phyloP scores from a whole-genome alignment of 2,329 filamentous ascomycete species.

The Dothistroma septosporum region DNA sequence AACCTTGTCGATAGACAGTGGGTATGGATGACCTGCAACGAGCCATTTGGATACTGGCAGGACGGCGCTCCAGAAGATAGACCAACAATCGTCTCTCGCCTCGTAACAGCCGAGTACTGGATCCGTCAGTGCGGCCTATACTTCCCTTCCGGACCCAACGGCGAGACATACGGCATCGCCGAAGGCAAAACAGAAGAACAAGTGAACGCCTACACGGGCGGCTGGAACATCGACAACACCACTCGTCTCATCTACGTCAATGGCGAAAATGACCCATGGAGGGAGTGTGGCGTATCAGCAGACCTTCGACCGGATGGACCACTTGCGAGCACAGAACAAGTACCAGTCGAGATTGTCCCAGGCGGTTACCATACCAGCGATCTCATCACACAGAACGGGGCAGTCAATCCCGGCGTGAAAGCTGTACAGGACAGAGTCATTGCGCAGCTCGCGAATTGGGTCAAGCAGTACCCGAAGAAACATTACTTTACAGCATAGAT shows the following conservation, averaged over 20 bases:
- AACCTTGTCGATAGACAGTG: constrained; percentile 53
- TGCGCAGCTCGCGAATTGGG: constrained; percentile 52
- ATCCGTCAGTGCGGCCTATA: constrained; percentile 53
- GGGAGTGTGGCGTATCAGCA: constrained; percentile 51
- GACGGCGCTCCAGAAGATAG: constrained; percentile 47
- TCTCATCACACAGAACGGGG: constrained; percentile 45
- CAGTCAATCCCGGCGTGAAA: constrained; percentile 46
- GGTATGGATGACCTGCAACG: constrained; percentile 61
- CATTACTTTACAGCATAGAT: constrained; percentile 18
- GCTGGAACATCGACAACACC: constrained; percentile 55
- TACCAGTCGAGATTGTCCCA: constrained; percentile 53
- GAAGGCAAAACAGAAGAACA: constrained; percentile 46
- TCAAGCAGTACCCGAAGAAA: constrained; percentile 42
- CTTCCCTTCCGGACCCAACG: constrained; percentile 50
- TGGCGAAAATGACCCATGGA: constrained; percentile 59
- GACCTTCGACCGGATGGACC: constrained; percentile 54
- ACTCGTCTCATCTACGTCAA: constrained; percentile 57
- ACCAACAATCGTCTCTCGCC: constrained; percentile 50
- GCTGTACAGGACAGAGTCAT: constrained; percentile 50
- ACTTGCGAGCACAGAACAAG: constrained; percentile 43
- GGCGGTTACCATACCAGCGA: constrained; percentile 56
- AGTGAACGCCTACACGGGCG: constrained; percentile 53
- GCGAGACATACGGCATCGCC: constrained; percentile 49
- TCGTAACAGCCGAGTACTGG: constrained; percentile 51
- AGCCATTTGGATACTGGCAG: constrained; percentile 58